Evolutionary conservation across 345 rosid species (phyloP).

Genomic region (Rhodamnia rubescens): DNA sequence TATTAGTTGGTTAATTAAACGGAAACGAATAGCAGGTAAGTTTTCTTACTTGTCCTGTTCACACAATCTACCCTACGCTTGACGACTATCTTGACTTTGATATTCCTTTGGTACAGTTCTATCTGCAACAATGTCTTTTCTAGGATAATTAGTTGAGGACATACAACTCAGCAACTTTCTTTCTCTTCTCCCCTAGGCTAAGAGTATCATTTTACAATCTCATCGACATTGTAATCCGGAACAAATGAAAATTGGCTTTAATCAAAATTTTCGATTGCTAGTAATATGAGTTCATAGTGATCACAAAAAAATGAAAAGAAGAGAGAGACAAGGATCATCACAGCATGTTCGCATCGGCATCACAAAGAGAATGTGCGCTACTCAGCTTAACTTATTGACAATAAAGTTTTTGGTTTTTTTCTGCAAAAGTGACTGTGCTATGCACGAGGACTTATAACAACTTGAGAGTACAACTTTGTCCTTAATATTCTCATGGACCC

Average conservation of each 20-base stretch:
- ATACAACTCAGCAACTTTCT: not conserved
- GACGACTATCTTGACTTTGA: not conserved
- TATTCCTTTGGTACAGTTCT: not conserved
- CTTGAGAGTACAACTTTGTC: not conserved
- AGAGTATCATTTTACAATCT: not conserved
- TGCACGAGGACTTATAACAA: not conserved
- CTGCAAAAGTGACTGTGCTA: not conserved
- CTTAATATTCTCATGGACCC: not conserved
- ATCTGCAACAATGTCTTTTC: not conserved
- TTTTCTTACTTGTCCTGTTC: not conserved
- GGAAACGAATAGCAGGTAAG: slow-evolving; percentile 1
- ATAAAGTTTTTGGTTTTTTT: too few relatives aligned
- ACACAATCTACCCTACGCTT: not conserved
- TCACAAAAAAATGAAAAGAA: not conserved
- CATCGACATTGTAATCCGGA: not conserved
- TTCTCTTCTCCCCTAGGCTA: not conserved
- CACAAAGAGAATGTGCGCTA: not conserved
- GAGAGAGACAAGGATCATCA: not conserved
- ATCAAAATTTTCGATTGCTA: not conserved
- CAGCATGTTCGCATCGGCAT: not conserved
- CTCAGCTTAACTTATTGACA: not conserved
- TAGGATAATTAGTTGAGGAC: not conserved
- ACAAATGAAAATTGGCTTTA: not conserved
- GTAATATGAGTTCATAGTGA: not conserved
- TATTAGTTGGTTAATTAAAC: slow-evolving; percentile 8